These are phyloP conservation scores for Komagataea norvegica DNA, from an alignment of 1,139 yeast species.

Conservation along the genomic window DNA sequence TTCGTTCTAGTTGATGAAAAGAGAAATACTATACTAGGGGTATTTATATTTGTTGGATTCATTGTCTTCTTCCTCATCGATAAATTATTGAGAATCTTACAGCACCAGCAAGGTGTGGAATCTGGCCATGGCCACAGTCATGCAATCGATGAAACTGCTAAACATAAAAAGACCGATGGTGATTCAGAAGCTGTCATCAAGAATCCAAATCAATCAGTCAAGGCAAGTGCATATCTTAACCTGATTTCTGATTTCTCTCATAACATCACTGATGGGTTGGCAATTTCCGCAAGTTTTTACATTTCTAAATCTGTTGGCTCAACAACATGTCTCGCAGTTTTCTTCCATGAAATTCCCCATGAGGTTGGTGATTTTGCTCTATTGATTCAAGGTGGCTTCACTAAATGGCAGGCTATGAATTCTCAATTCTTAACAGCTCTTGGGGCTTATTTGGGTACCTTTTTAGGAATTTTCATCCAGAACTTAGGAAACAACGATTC, in stretches of 20 bases:
- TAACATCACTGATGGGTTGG: constrained; percentile 67
- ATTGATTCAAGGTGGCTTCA: constrained; percentile 57
- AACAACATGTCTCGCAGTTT: constrained; percentile 59
- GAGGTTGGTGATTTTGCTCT: constrained; percentile 72
- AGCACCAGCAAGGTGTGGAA: constrained; percentile 34
- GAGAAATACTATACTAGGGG: constrained; percentile 44
- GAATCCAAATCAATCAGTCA: constrained; percentile 33
- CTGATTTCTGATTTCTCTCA: constrained; percentile 63
- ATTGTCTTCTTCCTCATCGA: constrained; percentile 51
- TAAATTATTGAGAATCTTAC: constrained; percentile 47
- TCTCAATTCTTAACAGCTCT: constrained; percentile 59
- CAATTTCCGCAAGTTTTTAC: constrained; percentile 62
- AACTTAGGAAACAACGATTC: constrained; percentile 24
- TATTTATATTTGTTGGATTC: constrained; percentile 54
- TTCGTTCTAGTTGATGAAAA: constrained; percentile 45
- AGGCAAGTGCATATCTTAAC: constrained; percentile 54
- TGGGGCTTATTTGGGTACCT: constrained; percentile 62
- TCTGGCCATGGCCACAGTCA: constrained; percentile 41
- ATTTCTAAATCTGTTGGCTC: constrained; percentile 53
- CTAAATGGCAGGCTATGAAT: constrained; percentile 55
- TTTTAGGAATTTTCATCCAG: constrained; percentile 51
- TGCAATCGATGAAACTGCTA: constrained; percentile 24
- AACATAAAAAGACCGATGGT: constrained; percentile 25
- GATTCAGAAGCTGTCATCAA: constrained; percentile 25
- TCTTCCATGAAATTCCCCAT: constrained; percentile 72